Percentiles rank a stretch among this genome's conserved stretches.
Evolutionary conservation across 1,284 basidiomycete species (phyloP).

Genomic region (Puccinia brachypodii): DNA sequence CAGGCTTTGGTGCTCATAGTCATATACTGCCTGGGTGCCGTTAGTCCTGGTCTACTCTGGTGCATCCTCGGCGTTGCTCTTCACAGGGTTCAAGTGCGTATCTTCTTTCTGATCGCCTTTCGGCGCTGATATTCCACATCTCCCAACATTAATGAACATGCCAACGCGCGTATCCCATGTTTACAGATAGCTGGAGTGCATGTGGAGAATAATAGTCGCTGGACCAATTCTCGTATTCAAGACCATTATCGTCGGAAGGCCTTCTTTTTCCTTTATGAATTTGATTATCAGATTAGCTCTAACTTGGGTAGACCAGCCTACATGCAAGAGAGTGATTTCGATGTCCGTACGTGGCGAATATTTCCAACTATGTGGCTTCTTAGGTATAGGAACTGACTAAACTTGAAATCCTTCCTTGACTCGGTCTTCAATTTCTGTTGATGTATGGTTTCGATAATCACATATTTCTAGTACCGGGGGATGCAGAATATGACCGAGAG

Average conservation of each 20-base stretch:
- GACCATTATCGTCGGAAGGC: conserved; percentile 34
- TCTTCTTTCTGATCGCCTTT: background rate
- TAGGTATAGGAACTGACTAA: too few species aligned
- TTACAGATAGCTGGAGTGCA: conserved; percentile 10
- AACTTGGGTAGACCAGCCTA: conserved; percentile 25
- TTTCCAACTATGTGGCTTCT: too few species aligned
- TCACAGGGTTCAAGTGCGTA: conserved; percentile 15
- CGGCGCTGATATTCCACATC: background rate
- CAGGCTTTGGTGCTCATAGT: conserved; percentile 11
- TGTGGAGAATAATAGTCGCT: conserved; percentile 1
- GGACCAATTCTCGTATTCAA: conserved; percentile 1
- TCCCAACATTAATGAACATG: background rate
- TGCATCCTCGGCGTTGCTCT: conserved; percentile 13
- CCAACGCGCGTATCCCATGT: background rate
- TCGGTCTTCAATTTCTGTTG: background rate
- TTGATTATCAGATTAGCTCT: conserved; percentile 1
- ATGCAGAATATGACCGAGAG: background rate
- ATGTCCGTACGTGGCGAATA: conserved; percentile 27
- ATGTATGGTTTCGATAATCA: background rate
- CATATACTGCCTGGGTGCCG: conserved; percentile 19
- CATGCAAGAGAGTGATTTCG: conserved; percentile 41
- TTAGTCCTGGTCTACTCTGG: conserved; percentile 11
- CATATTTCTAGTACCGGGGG: background rate
- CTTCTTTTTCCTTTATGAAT: conserved; percentile 22
- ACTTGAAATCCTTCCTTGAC: background rate